Conservation (phyloP, 768 basidiomycete species). For the Tremella mesenterica region DNA sequence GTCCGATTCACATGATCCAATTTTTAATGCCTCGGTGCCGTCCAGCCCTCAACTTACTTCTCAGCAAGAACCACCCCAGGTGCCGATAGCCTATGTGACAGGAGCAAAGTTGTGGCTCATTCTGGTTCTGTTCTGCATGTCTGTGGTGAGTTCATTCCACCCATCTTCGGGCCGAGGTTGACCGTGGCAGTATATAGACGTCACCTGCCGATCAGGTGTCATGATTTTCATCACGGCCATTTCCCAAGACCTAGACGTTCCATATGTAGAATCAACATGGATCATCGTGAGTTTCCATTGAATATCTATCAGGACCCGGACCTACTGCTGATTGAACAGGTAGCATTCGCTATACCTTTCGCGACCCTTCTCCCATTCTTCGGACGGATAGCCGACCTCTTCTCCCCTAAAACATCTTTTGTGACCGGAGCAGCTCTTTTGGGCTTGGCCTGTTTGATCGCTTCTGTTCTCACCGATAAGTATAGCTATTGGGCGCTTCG, state of each 20-base stretch:
- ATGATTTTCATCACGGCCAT: conserved; percentile 14
- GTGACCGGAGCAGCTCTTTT: conserved; percentile 17
- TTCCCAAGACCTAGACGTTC: conserved; percentile 12
- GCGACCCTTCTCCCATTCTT: conserved; percentile 26
- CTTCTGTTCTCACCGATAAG: conserved; percentile 21
- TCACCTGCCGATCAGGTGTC: neutral
- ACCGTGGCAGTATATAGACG: neutral
- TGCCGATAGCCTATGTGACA: neutral
- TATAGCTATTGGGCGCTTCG: conserved; percentile 31
- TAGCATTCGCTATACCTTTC: conserved; percentile 25
- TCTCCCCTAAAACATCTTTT: conserved; percentile 24
- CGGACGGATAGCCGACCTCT: conserved; percentile 31
- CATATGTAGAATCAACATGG: conserved; percentile 17
- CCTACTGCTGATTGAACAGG: neutral
- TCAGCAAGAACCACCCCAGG: no score
- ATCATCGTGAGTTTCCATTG: conserved; percentile 13
- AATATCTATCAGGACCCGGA: neutral
- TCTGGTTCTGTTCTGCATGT: neutral
- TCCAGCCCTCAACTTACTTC: no score
- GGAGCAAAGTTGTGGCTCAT: neutral
- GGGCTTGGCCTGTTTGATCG: conserved; percentile 16
- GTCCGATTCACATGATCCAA: no score
- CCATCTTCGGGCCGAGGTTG: neutral
- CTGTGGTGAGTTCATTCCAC: neutral
- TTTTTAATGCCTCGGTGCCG: no score